Evolutionary conservation across 768 basidiomycete genomes (phyloP).

Genomic region (Pulveroboletus sp.): DNA sequence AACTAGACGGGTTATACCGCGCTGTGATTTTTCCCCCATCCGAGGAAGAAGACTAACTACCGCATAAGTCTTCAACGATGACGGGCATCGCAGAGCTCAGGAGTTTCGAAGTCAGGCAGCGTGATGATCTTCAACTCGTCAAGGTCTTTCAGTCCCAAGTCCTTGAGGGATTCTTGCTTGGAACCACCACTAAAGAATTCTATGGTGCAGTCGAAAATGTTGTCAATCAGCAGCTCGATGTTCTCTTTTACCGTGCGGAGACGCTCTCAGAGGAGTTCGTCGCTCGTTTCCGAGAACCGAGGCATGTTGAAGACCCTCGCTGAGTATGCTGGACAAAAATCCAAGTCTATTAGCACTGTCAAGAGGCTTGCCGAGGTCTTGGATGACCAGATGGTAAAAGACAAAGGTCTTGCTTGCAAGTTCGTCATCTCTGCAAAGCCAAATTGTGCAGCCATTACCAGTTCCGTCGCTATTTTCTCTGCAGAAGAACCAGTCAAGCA

Average conservation of each 20-base stretch:
- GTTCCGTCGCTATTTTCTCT: constrained; percentile 96
- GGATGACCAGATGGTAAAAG: constrained; percentile 98
- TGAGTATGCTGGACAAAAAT: constrained; percentile 95
- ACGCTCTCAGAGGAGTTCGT: constrained; percentile 85
- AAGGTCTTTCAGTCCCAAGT: constrained; percentile 99
- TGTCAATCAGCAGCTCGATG: constrained; percentile 96
- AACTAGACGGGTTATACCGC: constrained; percentile 96
- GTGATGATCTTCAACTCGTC: constrained; percentile 96
- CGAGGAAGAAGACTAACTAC: constrained; percentile 96
- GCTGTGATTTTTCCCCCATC: constrained; percentile 99
- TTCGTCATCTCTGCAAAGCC: constrained; percentile 98
- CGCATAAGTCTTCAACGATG: constrained; percentile 99
- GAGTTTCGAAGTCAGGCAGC: constrained; percentile 97
- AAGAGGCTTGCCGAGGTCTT: constrained; percentile 93
- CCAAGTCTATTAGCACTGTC: constrained; percentile 96
- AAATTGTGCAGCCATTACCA: constrained; percentile 89
- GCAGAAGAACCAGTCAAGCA: constrained; percentile 90
- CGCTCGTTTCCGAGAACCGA: constrained; percentile 96
- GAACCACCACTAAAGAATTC: constrained; percentile 90
- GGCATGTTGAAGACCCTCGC: constrained; percentile 97
- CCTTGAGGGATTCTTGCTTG: constrained; percentile 95
- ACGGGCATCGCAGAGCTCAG: constrained; percentile 98
- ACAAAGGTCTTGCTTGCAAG: constrained; percentile 97
- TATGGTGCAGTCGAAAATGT: constrained; percentile 91
- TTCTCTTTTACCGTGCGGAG: constrained; percentile 84